These are phyloP conservation scores for Botryococcus braunii DNA, from an alignment of 163 green algal species.

Conservation along the genomic window DNA sequence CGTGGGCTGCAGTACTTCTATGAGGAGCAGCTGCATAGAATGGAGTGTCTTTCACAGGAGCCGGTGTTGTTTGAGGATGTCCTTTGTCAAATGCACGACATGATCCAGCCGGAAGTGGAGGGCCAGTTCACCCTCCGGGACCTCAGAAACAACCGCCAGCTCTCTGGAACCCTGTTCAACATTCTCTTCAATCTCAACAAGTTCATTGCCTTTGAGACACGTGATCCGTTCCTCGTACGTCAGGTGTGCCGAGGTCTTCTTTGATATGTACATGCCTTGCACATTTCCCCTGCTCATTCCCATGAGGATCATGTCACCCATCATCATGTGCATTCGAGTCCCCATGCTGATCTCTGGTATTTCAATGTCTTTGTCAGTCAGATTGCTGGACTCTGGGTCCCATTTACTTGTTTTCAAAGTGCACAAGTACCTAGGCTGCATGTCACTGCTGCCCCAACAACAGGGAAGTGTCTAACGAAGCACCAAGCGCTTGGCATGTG, in stretches of 20 bases:
- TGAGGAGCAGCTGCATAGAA: conserved; percentile 95
- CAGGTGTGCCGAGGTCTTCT: conserved; percentile 33
- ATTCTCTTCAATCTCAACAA: conserved; percentile 98
- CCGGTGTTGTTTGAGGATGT: conserved; percentile 92
- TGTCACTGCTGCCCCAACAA: too few species aligned
- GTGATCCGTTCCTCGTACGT: conserved; percentile 85
- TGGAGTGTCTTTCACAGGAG: conserved; percentile 93
- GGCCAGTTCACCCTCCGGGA: conserved; percentile 65
- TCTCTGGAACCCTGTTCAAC: conserved; percentile 90
- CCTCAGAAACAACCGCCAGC: conserved; percentile 55
- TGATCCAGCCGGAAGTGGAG: conserved; percentile 72
- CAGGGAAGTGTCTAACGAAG: too few species aligned
- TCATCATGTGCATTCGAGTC: not conserved
- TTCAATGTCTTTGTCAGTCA: too few species aligned
- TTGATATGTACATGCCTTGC: not conserved
- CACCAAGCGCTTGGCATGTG: too few species aligned
- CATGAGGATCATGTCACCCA: not conserved
- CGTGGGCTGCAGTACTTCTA: conserved; percentile 77
- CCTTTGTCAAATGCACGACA: conserved; percentile 94
- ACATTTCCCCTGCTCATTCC: not conserved
- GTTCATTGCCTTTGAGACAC: conserved; percentile 89
- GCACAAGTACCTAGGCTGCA: too few species aligned
- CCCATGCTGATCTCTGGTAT: not conserved
- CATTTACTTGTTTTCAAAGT: too few species aligned
- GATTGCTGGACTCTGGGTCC: too few species aligned